phyloP scores from a whole-genome alignment of 2,329 filamentous ascomycete species.

The Elsinoe ampelina region DNA sequence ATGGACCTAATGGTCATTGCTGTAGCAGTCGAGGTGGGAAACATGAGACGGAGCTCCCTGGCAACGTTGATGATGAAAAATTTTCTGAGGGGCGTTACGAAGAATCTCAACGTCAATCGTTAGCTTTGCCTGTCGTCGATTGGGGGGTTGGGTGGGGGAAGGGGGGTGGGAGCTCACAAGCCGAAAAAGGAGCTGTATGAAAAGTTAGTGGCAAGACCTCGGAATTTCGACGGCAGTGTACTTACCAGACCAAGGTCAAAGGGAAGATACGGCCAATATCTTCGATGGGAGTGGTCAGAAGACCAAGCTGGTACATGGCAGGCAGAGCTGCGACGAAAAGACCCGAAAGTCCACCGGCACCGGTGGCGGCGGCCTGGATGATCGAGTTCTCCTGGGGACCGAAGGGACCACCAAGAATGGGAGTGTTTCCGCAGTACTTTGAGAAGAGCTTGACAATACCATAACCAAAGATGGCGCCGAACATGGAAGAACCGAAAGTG shows the following conservation, averaged over 20 bases:
- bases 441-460: constrained; percentile 48
- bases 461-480: constrained; percentile 49
- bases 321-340: constrained; percentile 53
- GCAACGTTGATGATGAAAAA: constrained; percentile 61
- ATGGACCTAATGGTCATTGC: constrained; percentile 55
- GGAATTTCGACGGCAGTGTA: too few relatives aligned
- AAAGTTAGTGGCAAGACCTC: too few relatives aligned
- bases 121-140: too few relatives aligned
- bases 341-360: constrained; percentile 48
- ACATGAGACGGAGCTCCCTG: constrained; percentile 50
- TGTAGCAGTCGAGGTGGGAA: constrained; percentile 51
- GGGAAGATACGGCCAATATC: constrained; percentile 49
- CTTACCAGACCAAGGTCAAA: too few relatives aligned
- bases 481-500: constrained; percentile 31
- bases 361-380: constrained; percentile 51
- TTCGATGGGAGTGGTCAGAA: constrained; percentile 43
- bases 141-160: too few relatives aligned
- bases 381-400: constrained; percentile 56
- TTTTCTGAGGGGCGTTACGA: constrained; percentile 51
- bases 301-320: constrained; percentile 48
- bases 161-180: too few relatives aligned
- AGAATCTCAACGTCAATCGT: constrained; percentile 23
- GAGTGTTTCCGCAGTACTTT: constrained; percentile 37
- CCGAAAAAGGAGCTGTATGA: too few relatives aligned
- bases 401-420: constrained; percentile 46